Evolutionary conservation across 2,329 filamentous ascomycete species (phyloP), one percentile per base, ranked within the genome.

Genomic region (Colletotrichum shisoi): DNA sequence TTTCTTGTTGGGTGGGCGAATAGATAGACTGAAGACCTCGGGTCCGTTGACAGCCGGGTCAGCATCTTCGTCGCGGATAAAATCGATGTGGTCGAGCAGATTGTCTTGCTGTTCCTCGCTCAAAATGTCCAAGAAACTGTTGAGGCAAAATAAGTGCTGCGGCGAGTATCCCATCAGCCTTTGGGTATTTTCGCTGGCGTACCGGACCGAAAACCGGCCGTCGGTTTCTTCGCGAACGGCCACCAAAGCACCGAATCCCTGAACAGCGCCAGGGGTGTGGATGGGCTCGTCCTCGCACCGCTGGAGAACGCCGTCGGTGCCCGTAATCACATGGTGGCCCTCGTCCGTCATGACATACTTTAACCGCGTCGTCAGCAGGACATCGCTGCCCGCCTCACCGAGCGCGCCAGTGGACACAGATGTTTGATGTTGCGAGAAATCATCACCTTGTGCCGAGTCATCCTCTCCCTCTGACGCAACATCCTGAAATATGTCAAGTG

Each of bases 251-350:
- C 93, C 93, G 71, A 96, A 97, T 1, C 86, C 84, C 75, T 97
- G 93, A 0, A 94, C 80, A 1, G 91, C 91, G 40, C 93, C 93
- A 0, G 93, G 93, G 1, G 93, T 90, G 71, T 94, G 92, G 31
- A 97, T 96, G 0, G 93, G 93, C 73, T 97, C 93, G 73, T 97
- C 93, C 76, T 97, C 93, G 74, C 93, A 97, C 59, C 88, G 85
- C 74, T 96, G 91, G 51, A 95, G 79, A 0, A 84, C 86, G 2
- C 88, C 89, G 60, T 92, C 88, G 62, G 90, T 85, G 6, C 93
- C 93, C 0, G 92, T 95, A 61, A 96, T 91, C 37, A 96, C 86
- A 31, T 90, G 88, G 78, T 97, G 92, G 0, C 93, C 93, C 17
- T 88, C 90, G 2, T 91, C 87, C 0, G 91, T 93, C 31, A 90